Evolutionary conservation across 441 rosid genomes (phyloP).

Genomic region (Euphorbia schlechtendalii): DNA sequence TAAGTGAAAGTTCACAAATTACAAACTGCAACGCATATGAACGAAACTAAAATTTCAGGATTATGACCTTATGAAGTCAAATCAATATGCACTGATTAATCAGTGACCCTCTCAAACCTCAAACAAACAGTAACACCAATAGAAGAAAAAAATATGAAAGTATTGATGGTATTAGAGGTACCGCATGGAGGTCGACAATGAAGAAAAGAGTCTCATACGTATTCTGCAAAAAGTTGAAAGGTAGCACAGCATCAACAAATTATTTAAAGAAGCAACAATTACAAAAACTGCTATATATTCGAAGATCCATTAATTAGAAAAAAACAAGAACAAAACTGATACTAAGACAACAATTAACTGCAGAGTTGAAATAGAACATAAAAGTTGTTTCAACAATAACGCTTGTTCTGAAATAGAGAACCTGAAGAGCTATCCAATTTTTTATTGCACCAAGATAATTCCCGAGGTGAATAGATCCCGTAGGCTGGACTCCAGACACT

Average conservation of each 20-base stretch:
- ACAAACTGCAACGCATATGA: not conserved
- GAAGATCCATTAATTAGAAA: not conserved
- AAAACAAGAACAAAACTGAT: not conserved
- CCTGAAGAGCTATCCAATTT: conserved; percentile 86
- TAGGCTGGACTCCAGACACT: conserved; percentile 93
- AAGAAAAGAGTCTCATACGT: conserved; percentile 77
- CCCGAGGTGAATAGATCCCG: conserved; percentile 85
- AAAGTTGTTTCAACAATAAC: not conserved
- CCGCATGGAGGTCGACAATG: conserved; percentile 88
- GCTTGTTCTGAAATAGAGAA: conserved; percentile 14
- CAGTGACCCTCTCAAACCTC: not conserved
- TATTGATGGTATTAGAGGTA: conserved; percentile 17
- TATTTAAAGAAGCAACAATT: not conserved
- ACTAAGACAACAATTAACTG: not conserved
- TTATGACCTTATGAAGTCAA: not conserved
- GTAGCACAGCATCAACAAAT: not conserved
- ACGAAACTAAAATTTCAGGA: not conserved
- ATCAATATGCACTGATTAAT: not conserved
- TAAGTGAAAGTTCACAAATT: not conserved
- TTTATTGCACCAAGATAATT: conserved; percentile 92
- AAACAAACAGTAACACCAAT: not conserved
- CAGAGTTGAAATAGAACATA: not conserved
- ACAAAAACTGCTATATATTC: not conserved
- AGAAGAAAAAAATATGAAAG: not conserved
- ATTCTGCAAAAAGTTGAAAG: conserved; percentile 43